Evolutionary conservation across 1,284 basidiomycete genomes (phyloP), one percentile per base, ranked within the genome.

Genomic region (Rhodofomes roseus): DNA sequence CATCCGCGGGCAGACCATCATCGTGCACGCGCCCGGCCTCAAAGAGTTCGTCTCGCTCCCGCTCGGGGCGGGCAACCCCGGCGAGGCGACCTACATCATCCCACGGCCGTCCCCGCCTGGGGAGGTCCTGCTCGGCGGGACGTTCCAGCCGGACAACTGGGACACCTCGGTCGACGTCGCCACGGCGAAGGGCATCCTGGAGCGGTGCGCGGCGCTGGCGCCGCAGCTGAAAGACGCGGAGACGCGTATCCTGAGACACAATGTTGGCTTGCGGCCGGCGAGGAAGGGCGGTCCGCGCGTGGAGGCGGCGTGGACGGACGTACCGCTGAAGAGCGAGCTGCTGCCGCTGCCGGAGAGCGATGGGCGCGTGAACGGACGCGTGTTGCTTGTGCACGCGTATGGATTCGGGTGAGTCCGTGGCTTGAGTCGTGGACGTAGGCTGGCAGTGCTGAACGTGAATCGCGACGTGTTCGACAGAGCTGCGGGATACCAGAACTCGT

Each of bases 1-100:
- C 0, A 83, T 95, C 56, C 82, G 93, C 44, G 95, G 95, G 0
- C 95, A 97, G 74, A 95, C 92, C 0, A 84, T 95, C 9, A 74
- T 93, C 27, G 77, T 93, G 14, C 75, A 83, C 56, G 90, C 92
- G 0, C 93, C 93, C 1, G 84, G 72, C 29, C 67, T 82, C 58
- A 74, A 75, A 37, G 77, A 81, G 57, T 78, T 72, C 60, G 53
- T 79, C 39, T 66, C 55, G 51, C 63, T 55, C 62, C 60, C 59
- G 31, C 55, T 58, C 20, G 67, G 71, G 16, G 20, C 39, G 20
- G 50, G 50, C 18, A 52, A 1, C n/a, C 18, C 18, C 5, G 72
- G 65, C 18, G 68, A 76, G 39, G 63, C 65, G 12, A 78, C 74
- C 18, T 86, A 86, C 68, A 76, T 85, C 52, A 86, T 86, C 60